These are phyloP conservation scores for Boletellus ananiceps DNA, from an alignment of 768 basidiomycete species.

Conservation along the genomic window DNA sequence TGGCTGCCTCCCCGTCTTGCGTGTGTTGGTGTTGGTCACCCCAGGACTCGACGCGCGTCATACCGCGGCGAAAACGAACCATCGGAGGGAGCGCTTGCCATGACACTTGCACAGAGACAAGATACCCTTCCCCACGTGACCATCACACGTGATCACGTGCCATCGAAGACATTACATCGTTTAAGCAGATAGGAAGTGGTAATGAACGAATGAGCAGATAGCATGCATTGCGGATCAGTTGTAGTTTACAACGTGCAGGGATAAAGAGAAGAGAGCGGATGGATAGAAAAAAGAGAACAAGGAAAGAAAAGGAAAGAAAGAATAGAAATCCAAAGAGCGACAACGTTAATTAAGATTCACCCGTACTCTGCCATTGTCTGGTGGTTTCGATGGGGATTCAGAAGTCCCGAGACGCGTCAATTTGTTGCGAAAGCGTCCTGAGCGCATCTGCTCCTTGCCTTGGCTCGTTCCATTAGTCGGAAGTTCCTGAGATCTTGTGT, in stretches of 20 bases:
- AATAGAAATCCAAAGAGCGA: slow-evolving; percentile 16
- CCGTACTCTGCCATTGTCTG: slow-evolving; percentile 33
- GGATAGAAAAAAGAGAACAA: not conserved
- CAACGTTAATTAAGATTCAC: slow-evolving; percentile 31
- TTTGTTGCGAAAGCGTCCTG: slow-evolving; percentile 28
- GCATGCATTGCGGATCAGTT: slow-evolving; percentile 21
- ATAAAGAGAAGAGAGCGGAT: slow-evolving; percentile 12
- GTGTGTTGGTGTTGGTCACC: not conserved
- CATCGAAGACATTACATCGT: not conserved
- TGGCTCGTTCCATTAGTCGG: slow-evolving; percentile 18
- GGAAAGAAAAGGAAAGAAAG: not conserved
- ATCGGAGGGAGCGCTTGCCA: slow-evolving; percentile 6
- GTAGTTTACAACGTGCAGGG: slow-evolving; percentile 26
- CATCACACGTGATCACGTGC: slow-evolving; percentile 20
- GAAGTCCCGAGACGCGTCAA: slow-evolving; percentile 25
- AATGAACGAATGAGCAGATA: slow-evolving; percentile 13
- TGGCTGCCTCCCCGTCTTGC: not conserved
- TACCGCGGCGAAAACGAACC: slow-evolving; percentile 1
- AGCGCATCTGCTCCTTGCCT: slow-evolving; percentile 18
- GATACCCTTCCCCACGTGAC: slow-evolving; percentile 22
- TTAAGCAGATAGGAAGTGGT: slow-evolving; percentile 5
- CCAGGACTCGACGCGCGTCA: slow-evolving; percentile 2
- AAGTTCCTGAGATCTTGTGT: slow-evolving; percentile 26
- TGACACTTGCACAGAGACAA: slow-evolving; percentile 2
- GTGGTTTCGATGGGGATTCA: slow-evolving; percentile 28